A percentile compares a stretch with the other conserved stretches of the same genome.
phyloP scores from a whole-genome alignment of 768 basidiomycete species.

The Lactarius sanguifluus region DNA sequence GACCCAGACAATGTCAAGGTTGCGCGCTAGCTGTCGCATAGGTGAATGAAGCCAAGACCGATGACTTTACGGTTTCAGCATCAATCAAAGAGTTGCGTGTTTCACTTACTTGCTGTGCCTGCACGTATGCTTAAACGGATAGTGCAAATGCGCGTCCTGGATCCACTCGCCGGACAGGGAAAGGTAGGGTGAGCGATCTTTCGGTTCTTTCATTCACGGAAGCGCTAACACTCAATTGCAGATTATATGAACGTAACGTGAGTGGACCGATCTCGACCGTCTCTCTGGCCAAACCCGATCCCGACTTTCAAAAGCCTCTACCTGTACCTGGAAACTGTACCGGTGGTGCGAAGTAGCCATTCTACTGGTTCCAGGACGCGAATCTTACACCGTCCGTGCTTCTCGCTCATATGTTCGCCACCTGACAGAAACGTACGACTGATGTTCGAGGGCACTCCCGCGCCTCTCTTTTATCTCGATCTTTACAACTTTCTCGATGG shows the following conservation, averaged over 20 bases:
- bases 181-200: conserved; percentile 53
- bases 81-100: background rate
- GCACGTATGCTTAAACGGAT: conserved; percentile 50
- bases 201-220: background rate
- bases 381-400: conserved; percentile 27
- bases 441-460: conserved; percentile 58
- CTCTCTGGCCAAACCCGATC: conserved; percentile 53
- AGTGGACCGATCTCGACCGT: background rate
- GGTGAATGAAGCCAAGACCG: background rate
- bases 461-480: conserved; percentile 61
- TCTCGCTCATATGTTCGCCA: background rate
- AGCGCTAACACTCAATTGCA: background rate
- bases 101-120: background rate
- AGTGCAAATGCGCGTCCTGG: conserved; percentile 74
- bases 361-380: background rate
- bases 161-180: conserved; percentile 61
- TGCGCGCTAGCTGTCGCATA: background rate
- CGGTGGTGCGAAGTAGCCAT: background rate
- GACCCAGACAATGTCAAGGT: conserved; percentile 48
- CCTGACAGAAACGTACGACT: conserved; percentile 29
- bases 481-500: conserved; percentile 67
- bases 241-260: background rate
- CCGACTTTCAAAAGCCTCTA: conserved; percentile 42
- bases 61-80: background rate
- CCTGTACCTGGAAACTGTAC: background rate